A percentile compares a stretch with the other conserved stretches of the same genome.
Evolutionary conservation across 2,329 filamentous ascomycete genomes (phyloP).

Genomic region (Sporothrix protearum): DNA sequence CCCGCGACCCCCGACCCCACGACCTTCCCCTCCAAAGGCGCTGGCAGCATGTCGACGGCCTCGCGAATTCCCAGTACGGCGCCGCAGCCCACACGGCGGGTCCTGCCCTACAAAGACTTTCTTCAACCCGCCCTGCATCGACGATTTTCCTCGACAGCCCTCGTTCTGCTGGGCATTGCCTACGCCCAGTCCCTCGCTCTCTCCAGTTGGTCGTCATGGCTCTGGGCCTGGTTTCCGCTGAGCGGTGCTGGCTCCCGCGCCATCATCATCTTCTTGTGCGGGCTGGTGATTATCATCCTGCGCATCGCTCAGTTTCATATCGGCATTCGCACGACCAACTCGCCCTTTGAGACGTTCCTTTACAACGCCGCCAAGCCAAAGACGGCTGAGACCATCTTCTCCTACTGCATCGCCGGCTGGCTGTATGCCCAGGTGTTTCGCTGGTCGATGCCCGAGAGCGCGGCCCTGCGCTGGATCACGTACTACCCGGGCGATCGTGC

Average conservation of each 20-base stretch:
- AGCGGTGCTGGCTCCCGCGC: conserved; percentile 72
- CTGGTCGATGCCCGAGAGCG: conserved; percentile 59
- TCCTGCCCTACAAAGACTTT: conserved; percentile 74
- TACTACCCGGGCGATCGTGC: conserved; percentile 67
- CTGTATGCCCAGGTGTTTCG: conserved; percentile 79
- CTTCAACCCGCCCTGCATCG: conserved; percentile 83
- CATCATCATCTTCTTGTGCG: conserved; percentile 69
- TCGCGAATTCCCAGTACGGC: conserved; percentile 20
- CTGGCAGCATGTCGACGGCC: conserved; percentile 50
- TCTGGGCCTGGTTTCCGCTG: conserved; percentile 86
- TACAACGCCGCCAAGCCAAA: conserved; percentile 56
- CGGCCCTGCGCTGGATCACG: conserved; percentile 70
- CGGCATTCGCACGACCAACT: conserved; percentile 66
- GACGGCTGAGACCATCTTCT: conserved; percentile 66
- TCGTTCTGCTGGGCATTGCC: conserved; percentile 65
- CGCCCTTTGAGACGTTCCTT: conserved; percentile 61
- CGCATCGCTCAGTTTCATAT: conserved; percentile 81
- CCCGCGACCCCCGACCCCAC: background rate
- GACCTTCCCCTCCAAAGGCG: conserved; percentile 37
- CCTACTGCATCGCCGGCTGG: conserved; percentile 74
- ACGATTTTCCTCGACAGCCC: conserved; percentile 75
- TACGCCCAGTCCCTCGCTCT: conserved; percentile 70
- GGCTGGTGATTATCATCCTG: conserved; percentile 74
- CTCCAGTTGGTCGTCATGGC: conserved; percentile 63
- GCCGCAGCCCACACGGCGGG: conserved; percentile 48